Evolutionary conservation across 495 filamentous ascomycete species (phyloP), one percentile per base, ranked within the genome.

Genomic region (Glarea lozoyensis): DNA sequence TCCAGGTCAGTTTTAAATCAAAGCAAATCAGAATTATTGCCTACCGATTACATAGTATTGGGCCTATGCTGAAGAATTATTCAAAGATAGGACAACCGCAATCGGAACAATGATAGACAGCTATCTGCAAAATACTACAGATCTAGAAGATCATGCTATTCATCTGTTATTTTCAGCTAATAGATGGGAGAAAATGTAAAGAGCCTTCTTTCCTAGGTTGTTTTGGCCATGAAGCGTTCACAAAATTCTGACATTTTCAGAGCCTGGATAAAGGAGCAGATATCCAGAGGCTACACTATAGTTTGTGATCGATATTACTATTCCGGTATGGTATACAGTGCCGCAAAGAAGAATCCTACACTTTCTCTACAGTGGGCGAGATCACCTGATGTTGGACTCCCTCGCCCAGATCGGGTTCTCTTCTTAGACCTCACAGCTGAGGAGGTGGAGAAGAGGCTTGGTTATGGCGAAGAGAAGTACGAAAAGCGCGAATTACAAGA

Each of bases 131-230:
- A 73, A 74, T 50, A 62, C 84, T 51, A 67, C 78, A 39, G 73
- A 87, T 42, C 75, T 88, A 57, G 84, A 93, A 43, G 92, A 95
- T 60, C 89, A 95, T 56, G 81, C 80, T 5, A 94, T 97, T 52
- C 93, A 97, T 60, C 76, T 98, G 15, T 75, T 97, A 16, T 98
- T 97, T 67, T 89, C 86, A 22, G 88, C 92, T 9, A 97, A 98
- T 63, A 76, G 93, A 22, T 98, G 93, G 93, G 93, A 98, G 63
- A 62, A 78, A 43, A 81, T 73, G 59, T 79, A 71, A 38, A 72
- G 57, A 18, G 17, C 4, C 18, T 11, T 34, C 25, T 33, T 15
- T 44, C 22, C 15, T 22, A 18, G 10, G n/a, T 12, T 43, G 10
- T 13, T 12, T 25, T 29, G n/a, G n/a, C n/a, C n/a, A n/a, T n/a